Base-by-base conservation (phyloP, 2,329 filamentous ascomycete species). In the Periconia macrospinosa region DNA sequence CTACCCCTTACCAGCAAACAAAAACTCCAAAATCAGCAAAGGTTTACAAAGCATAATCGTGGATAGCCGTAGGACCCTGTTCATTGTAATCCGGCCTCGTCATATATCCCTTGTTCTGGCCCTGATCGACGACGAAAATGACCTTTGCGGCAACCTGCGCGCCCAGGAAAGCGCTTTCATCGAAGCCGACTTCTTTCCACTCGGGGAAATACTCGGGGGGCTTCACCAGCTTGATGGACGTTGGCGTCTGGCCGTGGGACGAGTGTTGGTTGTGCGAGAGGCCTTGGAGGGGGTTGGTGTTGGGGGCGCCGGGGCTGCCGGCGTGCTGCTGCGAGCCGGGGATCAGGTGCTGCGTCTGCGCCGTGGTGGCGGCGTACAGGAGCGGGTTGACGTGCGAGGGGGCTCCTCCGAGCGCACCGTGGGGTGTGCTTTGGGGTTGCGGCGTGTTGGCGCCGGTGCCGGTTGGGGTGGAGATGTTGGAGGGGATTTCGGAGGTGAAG, bases 401-500 rank as follows among this genome's bases (percentile, higher is more conserved):
- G 57, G 46, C 37, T 70, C 78, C 37, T 70, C 78, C 61, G 33
- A n/a, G 33, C 33, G 15, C 15, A 65, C 76, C 65, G 60, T 79
- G 72, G 66, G 80, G 68, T 64, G 69, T 73, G 67, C 76, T 62
- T 55, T 78, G 74, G 68, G 86, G 68, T 2, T 90, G 91, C 0
- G 94, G 95, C 1, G 93, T 97, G 74, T 96, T 94, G 15, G 92
- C 86, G 33, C 93, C 93, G 1, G 93, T 97, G 18, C 91, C 92
- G 11, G 89, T 83, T 1, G 94, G 94, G 0, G 94, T 97, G 30
- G 90, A 92, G 70, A 97, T 85, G 75, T 94, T 93, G 9, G 92
- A 97, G 8, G 94, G 94, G 37, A 97, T 86, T 75, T 99, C 94
- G 19, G 92, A 96, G 35, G 92, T 96, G 81, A 97, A 97, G 67